Percentiles rank a stretch among this genome's conserved stretches.
phyloP scores from a whole-genome alignment of 2,329 filamentous ascomycete genomes.

The Macrophomina tecta region DNA sequence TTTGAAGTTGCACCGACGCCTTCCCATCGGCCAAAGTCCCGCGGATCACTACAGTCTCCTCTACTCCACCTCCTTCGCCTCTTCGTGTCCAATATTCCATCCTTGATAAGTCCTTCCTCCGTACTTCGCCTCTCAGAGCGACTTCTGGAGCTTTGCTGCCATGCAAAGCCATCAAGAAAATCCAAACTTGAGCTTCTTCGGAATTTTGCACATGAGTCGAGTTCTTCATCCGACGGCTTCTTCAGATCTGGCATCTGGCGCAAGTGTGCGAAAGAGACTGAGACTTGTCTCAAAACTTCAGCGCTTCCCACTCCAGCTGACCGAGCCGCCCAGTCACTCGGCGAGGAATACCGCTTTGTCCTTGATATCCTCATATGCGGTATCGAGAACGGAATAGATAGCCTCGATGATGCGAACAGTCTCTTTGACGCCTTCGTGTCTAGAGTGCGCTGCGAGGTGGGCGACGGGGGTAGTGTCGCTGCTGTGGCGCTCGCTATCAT shows the following conservation, averaged over 20 bases:
- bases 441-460: constrained; percentile 52
- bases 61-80: constrained; percentile 70
- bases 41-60: constrained; percentile 62
- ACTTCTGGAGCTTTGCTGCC: constrained; percentile 9
- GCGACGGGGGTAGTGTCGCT: constrained; percentile 69
- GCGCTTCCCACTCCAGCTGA: neutral
- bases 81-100: constrained; percentile 54
- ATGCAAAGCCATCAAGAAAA: constrained; percentile 29
- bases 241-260: constrained; percentile 40
- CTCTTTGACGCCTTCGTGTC: constrained; percentile 65
- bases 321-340: constrained; percentile 48
- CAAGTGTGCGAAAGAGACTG: neutral
- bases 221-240: constrained; percentile 32
- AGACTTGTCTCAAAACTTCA: neutral
- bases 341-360: constrained; percentile 73
- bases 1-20: constrained; percentile 71
- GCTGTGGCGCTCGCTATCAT: constrained; percentile 70
- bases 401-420: constrained; percentile 31
- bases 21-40: constrained; percentile 61
- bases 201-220: constrained; percentile 40
- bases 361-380: constrained; percentile 66
- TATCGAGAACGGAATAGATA: constrained; percentile 54
- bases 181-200: constrained; percentile 46
- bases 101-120: neutral
- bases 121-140: constrained; percentile 9